Evolutionary conservation across 2,329 filamentous ascomycete genomes (phyloP), one percentile per base, ranked within the genome.

Genomic region (Curvularia sp.): DNA sequence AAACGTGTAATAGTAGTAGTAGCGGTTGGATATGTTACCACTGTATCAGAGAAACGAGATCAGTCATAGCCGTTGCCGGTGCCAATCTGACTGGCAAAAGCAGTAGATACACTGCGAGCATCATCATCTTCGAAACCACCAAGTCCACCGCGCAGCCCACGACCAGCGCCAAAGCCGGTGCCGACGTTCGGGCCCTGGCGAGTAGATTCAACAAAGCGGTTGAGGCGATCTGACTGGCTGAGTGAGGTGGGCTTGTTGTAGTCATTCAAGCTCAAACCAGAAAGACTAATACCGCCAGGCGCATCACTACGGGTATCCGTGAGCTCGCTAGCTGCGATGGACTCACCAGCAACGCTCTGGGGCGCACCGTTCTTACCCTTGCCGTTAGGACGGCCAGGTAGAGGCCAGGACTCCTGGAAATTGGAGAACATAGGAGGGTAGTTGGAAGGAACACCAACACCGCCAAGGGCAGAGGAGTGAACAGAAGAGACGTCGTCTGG

Each of bases 401-500:
- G 84, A 12, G 95, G 95, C 95, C 95, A 99, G 3, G 83, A 84
- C 67, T 98, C 94, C 9, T 90, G 89, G 79, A 99, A 98, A 76
- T 89, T 91, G 55, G 92, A 93, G 79, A 99, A 99, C 90, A 97
- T 96, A 18, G 91, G 90, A 15, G 95, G 95, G 75, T 94, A 98
- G 23, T 92, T 91, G 47, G 89, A 88, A 52, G 89, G 84, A 28
- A 96, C 83, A n/a, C 89, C 90, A 34, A 91, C 90, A 36, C 93
- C 93, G 53, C 93, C 93, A 50, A 98, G 86, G 1, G 93, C 89
- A 43, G 93, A 97, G 47, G 93, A 93, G 77, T 98, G 94, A 45
- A 99, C 90, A 2, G 93, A 97, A 8, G 94, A 98, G 39, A 97
- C 93, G 76, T 99, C 95, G 71, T 99, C 95, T 2, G 94, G 92